phyloP scores from a whole-genome alignment of 2,329 filamentous ascomycete genomes.

The Colletotrichum tanaceti region DNA sequence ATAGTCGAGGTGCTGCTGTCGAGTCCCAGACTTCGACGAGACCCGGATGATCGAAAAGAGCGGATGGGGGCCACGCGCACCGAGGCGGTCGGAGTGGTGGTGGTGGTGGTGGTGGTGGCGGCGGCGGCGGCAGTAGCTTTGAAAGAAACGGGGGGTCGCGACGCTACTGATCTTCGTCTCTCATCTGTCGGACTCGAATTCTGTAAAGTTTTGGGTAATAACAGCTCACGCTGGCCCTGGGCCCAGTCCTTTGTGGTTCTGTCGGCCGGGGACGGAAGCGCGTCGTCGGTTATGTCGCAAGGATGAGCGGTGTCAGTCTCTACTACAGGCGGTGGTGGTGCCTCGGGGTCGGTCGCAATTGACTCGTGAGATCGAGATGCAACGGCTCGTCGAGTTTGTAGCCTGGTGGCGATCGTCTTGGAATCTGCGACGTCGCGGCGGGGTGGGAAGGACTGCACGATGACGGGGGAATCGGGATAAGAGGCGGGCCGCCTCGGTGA shows the following conservation, averaged over 20 bases:
- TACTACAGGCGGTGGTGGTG: slow-evolving; percentile 43
- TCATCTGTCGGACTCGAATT: slow-evolving; percentile 60
- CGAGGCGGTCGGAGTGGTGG: slow-evolving; percentile 47
- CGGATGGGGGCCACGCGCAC: slow-evolving; percentile 66
- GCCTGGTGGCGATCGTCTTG: slow-evolving; percentile 47
- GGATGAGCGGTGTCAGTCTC: slow-evolving; percentile 50
- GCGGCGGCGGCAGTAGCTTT: slow-evolving; percentile 51
- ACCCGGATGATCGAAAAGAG: slow-evolving; percentile 66
- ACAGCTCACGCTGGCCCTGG: slow-evolving; percentile 60
- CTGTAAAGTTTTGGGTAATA: slow-evolving; percentile 57
- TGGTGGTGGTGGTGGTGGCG: no score
- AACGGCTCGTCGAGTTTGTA: slow-evolving; percentile 54
- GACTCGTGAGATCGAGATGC: slow-evolving; percentile 54
- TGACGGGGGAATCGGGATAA: slow-evolving; percentile 48
- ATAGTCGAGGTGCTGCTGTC: slow-evolving; percentile 62
- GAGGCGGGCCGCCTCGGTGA: slow-evolving; percentile 52
- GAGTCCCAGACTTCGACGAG: slow-evolving; percentile 64
- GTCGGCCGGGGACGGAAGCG: slow-evolving; percentile 44
- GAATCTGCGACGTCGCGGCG: slow-evolving; percentile 39
- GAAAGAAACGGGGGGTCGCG: slow-evolving; percentile 63
- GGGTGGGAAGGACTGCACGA: slow-evolving; percentile 25
- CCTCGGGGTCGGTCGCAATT: slow-evolving; percentile 49
- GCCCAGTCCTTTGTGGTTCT: slow-evolving; percentile 51
- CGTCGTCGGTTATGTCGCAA: slow-evolving; percentile 45
- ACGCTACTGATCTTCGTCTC: slow-evolving; percentile 54